A percentile compares a stretch with the other conserved stretches of the same genome.
These are phyloP conservation scores for Aspergillus asperescens DNA, from an alignment of 495 filamentous ascomycete species.

Conservation along the genomic window DNA sequence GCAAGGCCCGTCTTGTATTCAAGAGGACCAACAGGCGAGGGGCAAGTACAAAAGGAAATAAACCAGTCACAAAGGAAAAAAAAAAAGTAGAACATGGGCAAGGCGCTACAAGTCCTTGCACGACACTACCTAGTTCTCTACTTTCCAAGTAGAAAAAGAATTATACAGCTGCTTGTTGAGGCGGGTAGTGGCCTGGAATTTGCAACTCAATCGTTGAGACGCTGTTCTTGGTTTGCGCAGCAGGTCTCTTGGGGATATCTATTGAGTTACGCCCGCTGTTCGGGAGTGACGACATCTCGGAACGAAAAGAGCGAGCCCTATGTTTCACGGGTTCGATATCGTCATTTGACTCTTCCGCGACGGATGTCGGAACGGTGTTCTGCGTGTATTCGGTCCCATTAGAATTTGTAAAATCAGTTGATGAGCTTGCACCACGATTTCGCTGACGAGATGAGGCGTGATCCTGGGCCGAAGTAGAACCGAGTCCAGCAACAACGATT, in stretches of 20 bases:
- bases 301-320: background rate
- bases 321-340: conserved; percentile 3
- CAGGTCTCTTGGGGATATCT: background rate
- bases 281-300: conserved; percentile 4
- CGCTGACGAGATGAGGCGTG: conserved; percentile 23
- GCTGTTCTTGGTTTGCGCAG: conserved; percentile 8
- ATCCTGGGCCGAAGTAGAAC: conserved; percentile 24
- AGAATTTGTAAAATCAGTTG: conserved; percentile 37
- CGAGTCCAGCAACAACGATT: conserved; percentile 21
- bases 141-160: background rate
- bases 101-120: background rate
- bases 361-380: conserved; percentile 34
- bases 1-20: no score
- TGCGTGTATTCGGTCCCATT: conserved; percentile 36
- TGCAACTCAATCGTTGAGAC: conserved; percentile 10
- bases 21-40: no score
- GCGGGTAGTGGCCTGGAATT: conserved; percentile 11
- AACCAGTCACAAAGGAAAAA: conserved; percentile 1
- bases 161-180: conserved; percentile 1
- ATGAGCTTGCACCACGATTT: conserved; percentile 33
- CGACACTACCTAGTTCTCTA: background rate
- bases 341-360: conserved; percentile 24
- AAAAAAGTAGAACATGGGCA: background rate
- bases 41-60: background rate
- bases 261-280: background rate